These are phyloP conservation scores for Boechera retrofracta DNA, from an alignment of 345 rosid species.

Conservation along the genomic window DNA sequence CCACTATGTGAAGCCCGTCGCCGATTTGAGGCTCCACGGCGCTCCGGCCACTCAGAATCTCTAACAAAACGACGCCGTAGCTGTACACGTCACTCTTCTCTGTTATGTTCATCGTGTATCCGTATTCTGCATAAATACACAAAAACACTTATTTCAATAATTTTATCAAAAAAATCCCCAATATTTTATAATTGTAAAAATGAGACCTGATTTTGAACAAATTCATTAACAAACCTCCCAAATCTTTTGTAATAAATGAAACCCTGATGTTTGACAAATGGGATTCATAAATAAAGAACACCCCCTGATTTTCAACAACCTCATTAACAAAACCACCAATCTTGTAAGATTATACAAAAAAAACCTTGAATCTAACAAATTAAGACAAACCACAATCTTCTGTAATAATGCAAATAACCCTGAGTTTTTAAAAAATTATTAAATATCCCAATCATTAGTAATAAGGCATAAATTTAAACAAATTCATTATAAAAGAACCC, in stretches of 20 bases:
- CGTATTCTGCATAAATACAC: conserved; percentile 69
- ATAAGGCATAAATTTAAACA: no score
- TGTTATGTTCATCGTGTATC: conserved; percentile 92
- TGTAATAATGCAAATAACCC: no score
- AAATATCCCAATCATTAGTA: no score
- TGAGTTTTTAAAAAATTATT: no score
- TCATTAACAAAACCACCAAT: no score
- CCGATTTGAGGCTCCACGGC: conserved; percentile 74
- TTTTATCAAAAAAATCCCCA: neutral
- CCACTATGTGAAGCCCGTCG: conserved; percentile 87
- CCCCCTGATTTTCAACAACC: no score
- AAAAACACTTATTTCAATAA: neutral
- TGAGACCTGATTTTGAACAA: neutral
- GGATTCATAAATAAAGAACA: no score
- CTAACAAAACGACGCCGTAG: conserved; percentile 89
- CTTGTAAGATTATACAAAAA: no score
- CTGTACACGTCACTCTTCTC: conserved; percentile 97
- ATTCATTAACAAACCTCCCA: neutral
- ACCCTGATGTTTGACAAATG: no score
- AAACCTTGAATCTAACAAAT: no score
- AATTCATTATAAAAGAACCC: neutral
- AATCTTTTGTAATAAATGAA: neutral
- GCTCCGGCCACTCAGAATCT: conserved; percentile 83
- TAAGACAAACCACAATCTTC: no score
- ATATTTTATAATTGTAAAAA: neutral